phyloP scores from a whole-genome alignment of 257 asterid species.

The Lithospermum erythrorhizon region DNA sequence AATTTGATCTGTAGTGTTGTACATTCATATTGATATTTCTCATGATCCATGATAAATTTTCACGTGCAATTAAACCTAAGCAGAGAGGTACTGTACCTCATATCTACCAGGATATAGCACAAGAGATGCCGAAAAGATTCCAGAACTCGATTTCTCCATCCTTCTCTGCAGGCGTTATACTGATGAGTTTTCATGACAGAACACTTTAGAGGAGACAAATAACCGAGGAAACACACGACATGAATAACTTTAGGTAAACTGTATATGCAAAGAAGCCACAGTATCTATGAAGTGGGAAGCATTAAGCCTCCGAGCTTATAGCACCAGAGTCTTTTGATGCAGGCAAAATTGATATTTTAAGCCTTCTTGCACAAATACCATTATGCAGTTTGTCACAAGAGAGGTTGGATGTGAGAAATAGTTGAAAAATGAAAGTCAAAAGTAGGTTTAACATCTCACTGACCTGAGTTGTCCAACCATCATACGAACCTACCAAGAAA shows the following conservation, averaged over 20 bases:
- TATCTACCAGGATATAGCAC: conserved; percentile 84
- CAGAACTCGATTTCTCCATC: conserved; percentile 65
- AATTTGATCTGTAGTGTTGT: conserved; percentile 61
- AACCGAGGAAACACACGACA: no score
- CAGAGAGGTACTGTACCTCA: conserved; percentile 40
- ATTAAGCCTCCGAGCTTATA: no score
- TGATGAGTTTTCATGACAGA: background rate
- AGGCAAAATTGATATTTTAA: no score
- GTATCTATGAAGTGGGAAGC: no score
- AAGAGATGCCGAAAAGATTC: conserved; percentile 52
- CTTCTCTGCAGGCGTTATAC: conserved; percentile 48
- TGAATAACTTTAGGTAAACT: no score
- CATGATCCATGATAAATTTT: background rate
- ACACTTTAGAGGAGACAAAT: background rate
- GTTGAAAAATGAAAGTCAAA: no score
- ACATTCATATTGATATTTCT: background rate
- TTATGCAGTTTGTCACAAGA: no score
- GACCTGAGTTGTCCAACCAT: conserved; percentile 93
- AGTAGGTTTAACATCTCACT: no score
- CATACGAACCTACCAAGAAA: conserved; percentile 71
- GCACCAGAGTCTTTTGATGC: no score
- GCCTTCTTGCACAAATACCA: no score
- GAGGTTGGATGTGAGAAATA: no score
- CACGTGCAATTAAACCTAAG: conserved; percentile 7
- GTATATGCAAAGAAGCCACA: no score